Conservation (phyloP, 176 grass and related monocot genomes). For the Microstegium vimineum region DNA sequence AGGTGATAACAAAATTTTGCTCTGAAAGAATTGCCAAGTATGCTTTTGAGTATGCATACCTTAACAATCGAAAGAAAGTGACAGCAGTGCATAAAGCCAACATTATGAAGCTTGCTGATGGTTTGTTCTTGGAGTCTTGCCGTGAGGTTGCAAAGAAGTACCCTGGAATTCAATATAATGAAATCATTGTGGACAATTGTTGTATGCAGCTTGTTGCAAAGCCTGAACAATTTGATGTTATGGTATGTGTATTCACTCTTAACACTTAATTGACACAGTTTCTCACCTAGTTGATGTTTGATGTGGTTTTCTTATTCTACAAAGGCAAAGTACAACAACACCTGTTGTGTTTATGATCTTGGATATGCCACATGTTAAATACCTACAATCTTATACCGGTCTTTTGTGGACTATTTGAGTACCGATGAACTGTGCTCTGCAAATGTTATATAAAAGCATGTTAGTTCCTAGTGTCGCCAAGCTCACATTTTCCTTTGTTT, state of each 20-base stretch:
- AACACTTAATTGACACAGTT: background rate
- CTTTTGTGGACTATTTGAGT: background rate
- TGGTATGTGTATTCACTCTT: conserved; percentile 56
- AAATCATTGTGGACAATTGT: conserved; percentile 98
- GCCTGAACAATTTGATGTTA: conserved; percentile 98
- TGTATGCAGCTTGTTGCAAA: conserved; percentile 99
- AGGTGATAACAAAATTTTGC: conserved; percentile 99
- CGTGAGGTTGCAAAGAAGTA: conserved; percentile 95
- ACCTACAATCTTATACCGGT: background rate
- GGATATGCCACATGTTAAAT: background rate
- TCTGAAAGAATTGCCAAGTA: conserved; percentile 98
- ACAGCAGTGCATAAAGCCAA: conserved; percentile 97
- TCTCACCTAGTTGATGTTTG: conserved; percentile 8
- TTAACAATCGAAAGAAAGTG: conserved; percentile 99
- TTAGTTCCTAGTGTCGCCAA: background rate
- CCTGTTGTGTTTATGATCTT: background rate
- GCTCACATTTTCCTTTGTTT: background rate
- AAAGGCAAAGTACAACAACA: background rate
- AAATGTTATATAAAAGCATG: conserved; percentile 3
- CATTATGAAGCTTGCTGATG: conserved; percentile 99
- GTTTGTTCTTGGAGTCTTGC: conserved; percentile 94
- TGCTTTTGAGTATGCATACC: conserved; percentile 98
- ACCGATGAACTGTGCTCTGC: background rate
- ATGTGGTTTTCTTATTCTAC: background rate
- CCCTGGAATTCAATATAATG: conserved; percentile 82